Percentiles rank a stretch among this genome's conserved stretches.
Conservation (phyloP, 768 basidiomycete genomes). For the Boletus tylopilopsis region DNA sequence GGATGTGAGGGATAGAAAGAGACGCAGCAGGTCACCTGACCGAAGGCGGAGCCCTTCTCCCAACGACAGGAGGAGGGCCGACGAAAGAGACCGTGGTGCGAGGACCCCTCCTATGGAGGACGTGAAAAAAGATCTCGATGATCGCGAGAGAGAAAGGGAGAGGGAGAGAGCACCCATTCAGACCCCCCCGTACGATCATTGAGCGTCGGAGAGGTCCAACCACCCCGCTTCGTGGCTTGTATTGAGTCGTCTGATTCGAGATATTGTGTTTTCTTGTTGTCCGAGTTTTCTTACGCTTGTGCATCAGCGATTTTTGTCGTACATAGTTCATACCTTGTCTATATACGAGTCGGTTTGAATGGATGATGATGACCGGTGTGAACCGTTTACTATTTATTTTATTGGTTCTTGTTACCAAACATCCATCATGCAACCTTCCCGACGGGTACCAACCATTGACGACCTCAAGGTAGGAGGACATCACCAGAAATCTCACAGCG, state of each 20-base stretch:
- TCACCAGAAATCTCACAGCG: not conserved
- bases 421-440: constrained; percentile 21
- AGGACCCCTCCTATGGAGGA: constrained; percentile 49
- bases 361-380: not conserved
- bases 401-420: not conserved
- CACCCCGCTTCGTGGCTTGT: not conserved
- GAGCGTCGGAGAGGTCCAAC: constrained; percentile 14
- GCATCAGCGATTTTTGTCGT: constrained; percentile 8
- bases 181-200: constrained; percentile 60
- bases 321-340: constrained; percentile 18
- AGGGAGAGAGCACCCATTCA: constrained; percentile 32
- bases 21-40: constrained; percentile 49
- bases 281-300: not conserved
- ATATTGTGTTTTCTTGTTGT: not conserved
- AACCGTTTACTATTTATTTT: not conserved
- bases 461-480: constrained; percentile 29
- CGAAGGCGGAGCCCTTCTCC: constrained; percentile 45
- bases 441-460: constrained; percentile 31
- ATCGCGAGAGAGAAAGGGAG: constrained; percentile 48
- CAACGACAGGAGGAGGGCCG: constrained; percentile 34
- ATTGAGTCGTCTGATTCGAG: constrained; percentile 1
- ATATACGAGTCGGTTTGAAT: not conserved
- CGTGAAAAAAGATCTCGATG: constrained; percentile 39
- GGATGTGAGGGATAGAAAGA: constrained; percentile 43
- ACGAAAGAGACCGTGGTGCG: constrained; percentile 47